Percentiles rank a stretch among this genome's conserved stretches.
Conservation (phyloP, 441 rosid genomes). For the Euphorbia schlechtendalii region DNA sequence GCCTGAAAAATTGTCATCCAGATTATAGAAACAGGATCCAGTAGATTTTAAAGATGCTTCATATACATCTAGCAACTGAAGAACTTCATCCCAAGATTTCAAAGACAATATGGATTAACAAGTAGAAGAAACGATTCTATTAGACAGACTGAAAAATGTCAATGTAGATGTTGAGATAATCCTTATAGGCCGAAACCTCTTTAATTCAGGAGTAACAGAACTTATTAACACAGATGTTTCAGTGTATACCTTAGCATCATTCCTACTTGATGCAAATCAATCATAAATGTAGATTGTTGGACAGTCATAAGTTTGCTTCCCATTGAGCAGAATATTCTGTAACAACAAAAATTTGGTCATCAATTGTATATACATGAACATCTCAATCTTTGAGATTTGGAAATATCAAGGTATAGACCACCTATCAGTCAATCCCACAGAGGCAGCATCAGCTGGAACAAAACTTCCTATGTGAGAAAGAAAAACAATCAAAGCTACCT, state of each 20-base stretch:
- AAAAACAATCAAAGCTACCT: conserved; percentile 97
- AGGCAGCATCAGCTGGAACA: too few relatives aligned
- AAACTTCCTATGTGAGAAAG: too few relatives aligned
- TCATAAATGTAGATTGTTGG: conserved; percentile 94
- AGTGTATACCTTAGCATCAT: conserved; percentile 86
- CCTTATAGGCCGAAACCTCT: conserved; percentile 12
- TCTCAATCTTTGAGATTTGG: too few relatives aligned
- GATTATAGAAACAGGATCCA: conserved; percentile 15
- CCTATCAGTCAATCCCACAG: conserved; percentile 96
- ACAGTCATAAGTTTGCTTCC: too few relatives aligned
- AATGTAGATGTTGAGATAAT: too few relatives aligned
- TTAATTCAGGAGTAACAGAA: conserved; percentile 16
- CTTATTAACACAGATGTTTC: conserved; percentile 17
- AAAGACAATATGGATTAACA: conserved; percentile 6
- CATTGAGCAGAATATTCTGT: too few relatives aligned
- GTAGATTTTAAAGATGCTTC: too few relatives aligned
- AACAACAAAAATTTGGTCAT: conserved; percentile 15
- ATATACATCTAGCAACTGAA: neutral
- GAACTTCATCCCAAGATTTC: conserved; percentile 4
- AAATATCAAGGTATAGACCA: conserved; percentile 53
- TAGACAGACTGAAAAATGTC: too few relatives aligned
- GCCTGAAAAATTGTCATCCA: conserved; percentile 46
- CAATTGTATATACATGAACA: neutral
- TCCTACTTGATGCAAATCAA: conserved; percentile 98
- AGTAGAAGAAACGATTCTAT: too few relatives aligned